A percentile compares a stretch with the other conserved stretches of the same genome.
phyloP scores from a whole-genome alignment of 441 rosid genomes.

The Arabidopsis lyrata region DNA sequence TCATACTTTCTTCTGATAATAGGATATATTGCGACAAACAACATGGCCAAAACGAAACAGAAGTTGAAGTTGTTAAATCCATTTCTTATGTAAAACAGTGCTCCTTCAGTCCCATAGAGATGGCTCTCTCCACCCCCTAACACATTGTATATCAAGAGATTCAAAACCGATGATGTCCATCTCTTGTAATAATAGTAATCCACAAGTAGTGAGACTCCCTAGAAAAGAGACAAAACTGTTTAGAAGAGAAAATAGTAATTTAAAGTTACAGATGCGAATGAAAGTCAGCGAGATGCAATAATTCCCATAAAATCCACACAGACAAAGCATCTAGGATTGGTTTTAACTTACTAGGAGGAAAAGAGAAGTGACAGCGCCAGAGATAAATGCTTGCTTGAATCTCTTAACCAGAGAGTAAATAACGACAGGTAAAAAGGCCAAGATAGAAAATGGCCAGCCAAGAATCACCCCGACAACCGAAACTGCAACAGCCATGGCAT shows the following conservation, averaged over 20 bases:
- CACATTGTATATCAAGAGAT: conserved; percentile 87
- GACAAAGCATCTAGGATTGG: conserved; percentile 8
- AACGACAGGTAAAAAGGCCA: conserved; percentile 86
- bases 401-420: conserved; percentile 66
- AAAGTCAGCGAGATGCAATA: conserved; percentile 9
- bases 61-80: conserved; percentile 95
- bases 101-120: conserved; percentile 88
- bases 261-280: conserved; percentile 1
- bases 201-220: conserved; percentile 76
- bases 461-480: conserved; percentile 80
- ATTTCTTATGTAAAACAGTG: conserved; percentile 74
- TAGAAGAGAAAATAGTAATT: conserved; percentile 20
- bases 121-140: conserved; percentile 96
- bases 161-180: conserved; percentile 89
- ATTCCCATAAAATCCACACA: neutral
- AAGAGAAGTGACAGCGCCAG: conserved; percentile 70
- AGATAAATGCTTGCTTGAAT: conserved; percentile 68
- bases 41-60: conserved; percentile 79
- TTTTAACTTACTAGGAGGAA: conserved; percentile 62
- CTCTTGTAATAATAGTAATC: conserved; percentile 72
- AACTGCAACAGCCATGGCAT: conserved; percentile 71
- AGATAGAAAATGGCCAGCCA: conserved; percentile 95
- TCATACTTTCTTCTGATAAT: conserved; percentile 76
- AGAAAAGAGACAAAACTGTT: conserved; percentile 41
- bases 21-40: conserved; percentile 68